Percentiles rank a stretch among this genome's conserved stretches.
These are phyloP conservation scores for Volvox africanus DNA, from an alignment of 139 green algal genomes.

Conservation along the genomic window DNA sequence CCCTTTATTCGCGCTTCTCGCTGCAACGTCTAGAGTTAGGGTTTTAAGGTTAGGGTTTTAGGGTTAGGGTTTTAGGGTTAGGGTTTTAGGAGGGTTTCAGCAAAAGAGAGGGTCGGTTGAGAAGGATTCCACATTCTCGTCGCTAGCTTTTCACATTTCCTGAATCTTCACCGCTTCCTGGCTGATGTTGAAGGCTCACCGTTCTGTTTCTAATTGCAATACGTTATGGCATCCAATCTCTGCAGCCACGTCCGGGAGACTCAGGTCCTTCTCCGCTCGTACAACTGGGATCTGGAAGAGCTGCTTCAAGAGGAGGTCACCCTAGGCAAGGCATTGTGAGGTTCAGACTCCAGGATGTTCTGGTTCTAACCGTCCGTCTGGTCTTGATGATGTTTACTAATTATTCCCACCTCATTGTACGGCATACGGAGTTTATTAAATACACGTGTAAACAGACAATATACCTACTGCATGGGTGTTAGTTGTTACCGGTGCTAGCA, in stretches of 20 bases:
- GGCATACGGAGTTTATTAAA: too few species aligned
- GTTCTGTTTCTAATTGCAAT: too few species aligned
- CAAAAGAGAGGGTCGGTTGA: neutral
- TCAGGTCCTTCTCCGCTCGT: neutral
- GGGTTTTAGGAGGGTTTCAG: neutral
- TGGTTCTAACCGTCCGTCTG: too few species aligned
- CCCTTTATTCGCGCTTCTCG: too few species aligned
- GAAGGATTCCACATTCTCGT: neutral
- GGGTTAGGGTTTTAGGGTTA: neutral
- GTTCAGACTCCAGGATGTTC: too few species aligned
- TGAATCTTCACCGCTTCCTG: neutral
- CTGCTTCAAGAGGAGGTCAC: neutral
- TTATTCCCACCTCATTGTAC: too few species aligned
- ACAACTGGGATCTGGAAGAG: slow-evolving; percentile 26
- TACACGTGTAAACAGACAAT: too few species aligned
- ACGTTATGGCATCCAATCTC: neutral
- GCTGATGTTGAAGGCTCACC: neutral
- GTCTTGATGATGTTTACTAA: too few species aligned
- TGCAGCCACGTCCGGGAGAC: slow-evolving; percentile 4
- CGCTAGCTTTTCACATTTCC: neutral
- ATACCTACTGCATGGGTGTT: too few species aligned
- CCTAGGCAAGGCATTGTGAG: neutral
- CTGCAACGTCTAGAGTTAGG: neutral
- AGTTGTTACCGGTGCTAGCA: too few species aligned
- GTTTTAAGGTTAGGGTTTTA: too few species aligned